A percentile compares a stretch with the other conserved stretches of the same genome.
Evolutionary conservation across 2,329 filamentous ascomycete species (phyloP).

Genomic region (Ustulina deusta): DNA sequence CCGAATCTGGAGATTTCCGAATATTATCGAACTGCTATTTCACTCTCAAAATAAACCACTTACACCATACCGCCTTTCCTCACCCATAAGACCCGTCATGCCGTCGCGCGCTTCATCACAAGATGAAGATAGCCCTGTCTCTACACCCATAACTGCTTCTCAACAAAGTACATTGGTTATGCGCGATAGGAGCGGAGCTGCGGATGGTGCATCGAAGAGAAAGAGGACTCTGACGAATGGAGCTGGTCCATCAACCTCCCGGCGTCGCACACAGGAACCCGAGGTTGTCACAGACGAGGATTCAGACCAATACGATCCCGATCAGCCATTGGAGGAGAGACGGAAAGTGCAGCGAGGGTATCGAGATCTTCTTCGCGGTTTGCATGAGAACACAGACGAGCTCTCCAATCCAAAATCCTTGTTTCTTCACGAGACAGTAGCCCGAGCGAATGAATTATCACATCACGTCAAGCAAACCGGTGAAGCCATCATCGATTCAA

Average conservation of each 20-base stretch:
- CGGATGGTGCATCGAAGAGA: conserved; percentile 47
- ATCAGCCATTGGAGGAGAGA: conserved; percentile 81
- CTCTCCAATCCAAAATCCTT: conserved; percentile 74
- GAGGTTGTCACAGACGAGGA: conserved; percentile 38
- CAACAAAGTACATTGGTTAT: conserved; percentile 47
- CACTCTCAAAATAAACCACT: not conserved
- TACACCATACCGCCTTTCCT: not conserved
- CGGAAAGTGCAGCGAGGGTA: conserved; percentile 76
- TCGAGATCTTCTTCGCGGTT: conserved; percentile 71
- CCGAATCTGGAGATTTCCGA: not conserved
- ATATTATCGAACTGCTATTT: not conserved
- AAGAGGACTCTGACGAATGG: conserved; percentile 50
- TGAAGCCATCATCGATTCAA: conserved; percentile 90
- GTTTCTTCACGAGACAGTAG: conserved; percentile 74
- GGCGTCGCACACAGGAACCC: conserved; percentile 50
- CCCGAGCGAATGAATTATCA: conserved; percentile 73
- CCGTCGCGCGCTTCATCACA: conserved; percentile 43
- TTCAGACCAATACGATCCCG: conserved; percentile 77
- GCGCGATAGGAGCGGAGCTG: conserved; percentile 48
- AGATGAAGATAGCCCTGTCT: conserved; percentile 40
- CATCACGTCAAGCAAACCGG: conserved; percentile 84
- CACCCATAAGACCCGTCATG: conserved; percentile 34
- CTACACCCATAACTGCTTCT: conserved; percentile 37
- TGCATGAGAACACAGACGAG: conserved; percentile 76
- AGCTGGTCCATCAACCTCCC: conserved; percentile 43